Evolutionary conservation across 768 basidiomycete genomes (phyloP), one percentile per base, ranked within the genome.

Genomic region (Phallus indusiatus): DNA sequence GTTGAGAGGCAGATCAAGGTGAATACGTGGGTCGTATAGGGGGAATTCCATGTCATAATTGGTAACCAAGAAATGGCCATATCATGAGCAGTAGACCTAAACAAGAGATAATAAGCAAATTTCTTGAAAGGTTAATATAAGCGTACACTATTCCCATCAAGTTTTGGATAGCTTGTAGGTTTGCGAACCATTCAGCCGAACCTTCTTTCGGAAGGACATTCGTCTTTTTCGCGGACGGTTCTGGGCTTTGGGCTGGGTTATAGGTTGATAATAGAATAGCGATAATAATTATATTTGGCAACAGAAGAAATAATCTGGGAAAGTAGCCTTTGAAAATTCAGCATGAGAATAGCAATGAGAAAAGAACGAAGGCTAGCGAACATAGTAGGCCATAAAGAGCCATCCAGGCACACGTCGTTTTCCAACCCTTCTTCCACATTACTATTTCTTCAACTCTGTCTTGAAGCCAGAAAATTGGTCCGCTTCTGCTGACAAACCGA

Each of bases 81-180:
- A 57, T 85, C 83, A 53, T 86, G 74, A 0, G 71, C 65, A 63
- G 91, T 90, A 8, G 86, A 79, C 2, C 88, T 90, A 60, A 28
- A 37, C 59, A 35, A 21, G 59, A 50, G 4, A 22, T n/a, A 22
- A 24, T n/a, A 6, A 24, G 47, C 9, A 17, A 12, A 24, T 33
- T 55, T 17, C 20, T 11, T 46, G 49, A 47, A 33, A 14, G 4
- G 47, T 60, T 11, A 17, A n/a, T 56, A 53, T 21, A 56, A 48
- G 33, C 88, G 63, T 71, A 92, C 88, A 85, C 73, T 7, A 79
- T 72, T 6, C 90, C 91, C 91, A 94, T 94, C 33, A 94, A 79
- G 64, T 94, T 94, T 68, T 94, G 93, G 28, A 94, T 88, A 1
- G 79, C 91, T 71, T 94, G 91, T 2, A 94, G 73, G 62, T 94